Conservation (phyloP, 495 filamentous ascomycete species). For the Clohesyomyces aquaticus region DNA sequence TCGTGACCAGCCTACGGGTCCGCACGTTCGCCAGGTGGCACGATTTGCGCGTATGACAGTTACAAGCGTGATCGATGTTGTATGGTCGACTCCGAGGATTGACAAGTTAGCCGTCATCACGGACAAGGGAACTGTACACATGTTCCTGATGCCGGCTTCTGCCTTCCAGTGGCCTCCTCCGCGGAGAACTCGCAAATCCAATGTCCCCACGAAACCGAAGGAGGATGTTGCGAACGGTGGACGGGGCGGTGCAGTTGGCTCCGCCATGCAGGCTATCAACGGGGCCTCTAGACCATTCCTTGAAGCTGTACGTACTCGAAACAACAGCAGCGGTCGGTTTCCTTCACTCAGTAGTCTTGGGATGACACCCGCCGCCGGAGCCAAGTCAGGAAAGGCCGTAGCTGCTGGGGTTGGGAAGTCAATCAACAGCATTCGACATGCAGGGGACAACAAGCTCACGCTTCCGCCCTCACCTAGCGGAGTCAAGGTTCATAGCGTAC, state of each 20-base stretch:
- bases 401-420: constrained; percentile 83
- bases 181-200: constrained; percentile 54
- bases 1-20: constrained; percentile 43
- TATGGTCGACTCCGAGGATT: constrained; percentile 80
- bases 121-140: constrained; percentile 89
- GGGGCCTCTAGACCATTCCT: constrained; percentile 35
- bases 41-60: constrained; percentile 88
- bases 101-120: constrained; percentile 85
- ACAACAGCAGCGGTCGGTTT: constrained; percentile 48
- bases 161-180: constrained; percentile 90
- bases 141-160: constrained; percentile 79
- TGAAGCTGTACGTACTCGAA: constrained; percentile 37
- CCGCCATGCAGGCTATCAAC: constrained; percentile 41
- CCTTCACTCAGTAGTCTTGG: constrained; percentile 57
- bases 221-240: constrained; percentile 31
- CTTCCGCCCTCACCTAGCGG: constrained; percentile 50
- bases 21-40: constrained; percentile 80
- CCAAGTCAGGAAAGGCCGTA: constrained; percentile 74
- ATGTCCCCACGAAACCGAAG: constrained; percentile 25
- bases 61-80: constrained; percentile 84
- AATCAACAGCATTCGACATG: constrained; percentile 76
- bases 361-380: constrained; percentile 68
- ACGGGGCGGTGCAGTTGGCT: constrained; percentile 33
- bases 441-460: constrained; percentile 80
- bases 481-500: constrained; percentile 32